Percentiles rank a stretch among this genome's conserved stretches.
These are phyloP conservation scores for Podila verticillata DNA, from an alignment of 192 early-diverging fungal species.

Conservation along the genomic window DNA sequence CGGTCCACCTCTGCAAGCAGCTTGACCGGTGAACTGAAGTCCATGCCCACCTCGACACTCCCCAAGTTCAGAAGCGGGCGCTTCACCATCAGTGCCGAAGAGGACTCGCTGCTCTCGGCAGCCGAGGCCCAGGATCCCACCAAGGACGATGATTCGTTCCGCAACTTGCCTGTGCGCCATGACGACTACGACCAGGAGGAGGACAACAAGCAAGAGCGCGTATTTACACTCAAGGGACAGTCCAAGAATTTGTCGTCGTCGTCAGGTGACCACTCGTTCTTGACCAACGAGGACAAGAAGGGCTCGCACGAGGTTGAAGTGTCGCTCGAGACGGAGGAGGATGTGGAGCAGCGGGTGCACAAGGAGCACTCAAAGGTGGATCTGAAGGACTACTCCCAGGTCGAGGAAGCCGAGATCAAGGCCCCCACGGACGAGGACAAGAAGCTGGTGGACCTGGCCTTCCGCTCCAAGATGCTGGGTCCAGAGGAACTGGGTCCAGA, in stretches of 20 bases:
- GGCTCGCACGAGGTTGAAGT: constrained; percentile 2
- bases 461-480: constrained; percentile 24
- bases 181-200: constrained; percentile 22
- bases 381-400: neutral
- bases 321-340: constrained; percentile 9
- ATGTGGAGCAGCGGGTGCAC: neutral
- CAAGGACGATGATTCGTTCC: constrained; percentile 38
- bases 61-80: constrained; percentile 22
- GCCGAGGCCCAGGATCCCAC: constrained; percentile 13
- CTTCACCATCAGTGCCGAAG: constrained; percentile 1
- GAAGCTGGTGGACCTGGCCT: constrained; percentile 7
- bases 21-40: too few species aligned
- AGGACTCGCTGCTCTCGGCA: neutral
- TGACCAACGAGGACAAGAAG: neutral
- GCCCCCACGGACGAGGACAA: constrained; percentile 7
- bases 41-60: constrained; percentile 8
- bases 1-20: neutral
- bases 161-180: constrained; percentile 21
- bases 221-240: constrained; percentile 8
- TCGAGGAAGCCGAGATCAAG: constrained; percentile 9
- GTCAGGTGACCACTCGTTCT: neutral
- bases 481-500: too few species aligned
- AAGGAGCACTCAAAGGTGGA: neutral
- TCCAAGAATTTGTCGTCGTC: neutral
- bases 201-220: constrained; percentile 20